phyloP scores from a whole-genome alignment of 2,329 filamentous ascomycete species.

The Achaetomium macrosporum region DNA sequence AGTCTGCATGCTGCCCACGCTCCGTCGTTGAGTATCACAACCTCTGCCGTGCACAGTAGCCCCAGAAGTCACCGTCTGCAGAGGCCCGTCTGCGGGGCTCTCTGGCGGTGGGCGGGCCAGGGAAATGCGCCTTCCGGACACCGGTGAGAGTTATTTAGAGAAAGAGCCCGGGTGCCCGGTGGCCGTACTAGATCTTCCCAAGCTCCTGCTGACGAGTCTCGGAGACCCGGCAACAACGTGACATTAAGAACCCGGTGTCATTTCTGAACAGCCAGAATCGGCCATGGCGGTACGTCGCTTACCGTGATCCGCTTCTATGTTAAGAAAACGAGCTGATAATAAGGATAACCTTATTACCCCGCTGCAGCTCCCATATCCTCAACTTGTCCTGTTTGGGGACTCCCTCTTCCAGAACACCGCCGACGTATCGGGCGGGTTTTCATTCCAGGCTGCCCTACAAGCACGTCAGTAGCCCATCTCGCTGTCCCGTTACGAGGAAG shows the following conservation, averaged over 20 bases:
- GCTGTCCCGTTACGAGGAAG: neutral
- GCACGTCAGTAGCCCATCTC: slow-evolving; percentile 45
- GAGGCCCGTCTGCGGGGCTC: slow-evolving; percentile 10
- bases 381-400: slow-evolving; percentile 83
- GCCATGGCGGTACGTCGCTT: slow-evolving; percentile 20
- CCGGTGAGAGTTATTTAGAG: slow-evolving; percentile 10
- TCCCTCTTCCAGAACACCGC: slow-evolving; percentile 72
- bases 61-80: neutral
- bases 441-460: slow-evolving; percentile 66
- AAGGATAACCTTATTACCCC: neutral
- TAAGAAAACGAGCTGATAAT: slow-evolving; percentile 4
- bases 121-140: slow-evolving; percentile 1
- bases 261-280: neutral
- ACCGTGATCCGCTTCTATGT: neutral
- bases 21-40: slow-evolving; percentile 8
- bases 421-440: slow-evolving; percentile 61
- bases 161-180: neutral
- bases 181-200: neutral
- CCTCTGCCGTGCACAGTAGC: neutral
- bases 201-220: too few relatives aligned
- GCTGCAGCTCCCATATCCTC: slow-evolving; percentile 53
- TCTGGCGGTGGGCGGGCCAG: slow-evolving; percentile 2
- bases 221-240: too few relatives aligned
- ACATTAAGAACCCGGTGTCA: too few relatives aligned
- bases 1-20: neutral